phyloP scores from a whole-genome alignment of 805 yeast species.

The Yamadazyma sp. region DNA sequence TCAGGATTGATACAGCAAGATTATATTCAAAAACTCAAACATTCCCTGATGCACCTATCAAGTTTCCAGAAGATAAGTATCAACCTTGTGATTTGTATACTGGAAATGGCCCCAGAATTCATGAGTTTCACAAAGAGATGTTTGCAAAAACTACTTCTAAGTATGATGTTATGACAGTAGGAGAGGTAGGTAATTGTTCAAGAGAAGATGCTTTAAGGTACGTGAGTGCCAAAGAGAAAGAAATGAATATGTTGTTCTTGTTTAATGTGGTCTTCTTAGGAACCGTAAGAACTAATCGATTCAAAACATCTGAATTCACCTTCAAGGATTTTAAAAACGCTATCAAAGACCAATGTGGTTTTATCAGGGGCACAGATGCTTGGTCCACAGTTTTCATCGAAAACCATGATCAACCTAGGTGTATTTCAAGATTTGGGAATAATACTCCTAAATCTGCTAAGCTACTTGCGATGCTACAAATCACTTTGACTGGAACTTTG shows the following conservation, averaged over 20 bases:
- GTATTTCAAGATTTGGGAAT: slow-evolving; percentile 51
- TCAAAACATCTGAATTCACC: slow-evolving; percentile 29
- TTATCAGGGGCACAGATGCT: slow-evolving; percentile 50
- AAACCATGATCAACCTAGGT: slow-evolving; percentile 59
- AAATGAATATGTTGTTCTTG: slow-evolving; percentile 36
- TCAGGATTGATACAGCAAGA: slow-evolving; percentile 56
- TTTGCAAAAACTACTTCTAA: slow-evolving; percentile 37
- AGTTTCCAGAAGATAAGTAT: slow-evolving; percentile 34
- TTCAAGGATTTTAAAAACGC: slow-evolving; percentile 43
- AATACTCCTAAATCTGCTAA: slow-evolving; percentile 40
- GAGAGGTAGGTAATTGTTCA: slow-evolving; percentile 48
- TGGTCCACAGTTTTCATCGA: slow-evolving; percentile 57
- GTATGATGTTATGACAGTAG: slow-evolving; percentile 56
- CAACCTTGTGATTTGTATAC: slow-evolving; percentile 37
- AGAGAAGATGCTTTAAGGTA: slow-evolving; percentile 42
- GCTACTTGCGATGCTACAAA: slow-evolving; percentile 43
- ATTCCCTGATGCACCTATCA: slow-evolving; percentile 49
- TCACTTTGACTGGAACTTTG: slow-evolving; percentile 51
- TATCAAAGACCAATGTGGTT: slow-evolving; percentile 29
- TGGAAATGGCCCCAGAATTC: slow-evolving; percentile 53
- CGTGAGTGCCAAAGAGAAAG: slow-evolving; percentile 36
- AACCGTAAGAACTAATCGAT: slow-evolving; percentile 29
- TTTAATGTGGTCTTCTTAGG: slow-evolving; percentile 40
- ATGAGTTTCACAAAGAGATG: slow-evolving; percentile 56
- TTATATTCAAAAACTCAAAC: slow-evolving; percentile 47